These are phyloP conservation scores for Backusella psychrophila DNA, from an alignment of 192 early-diverging fungal genomes.

Conservation along the genomic window DNA sequence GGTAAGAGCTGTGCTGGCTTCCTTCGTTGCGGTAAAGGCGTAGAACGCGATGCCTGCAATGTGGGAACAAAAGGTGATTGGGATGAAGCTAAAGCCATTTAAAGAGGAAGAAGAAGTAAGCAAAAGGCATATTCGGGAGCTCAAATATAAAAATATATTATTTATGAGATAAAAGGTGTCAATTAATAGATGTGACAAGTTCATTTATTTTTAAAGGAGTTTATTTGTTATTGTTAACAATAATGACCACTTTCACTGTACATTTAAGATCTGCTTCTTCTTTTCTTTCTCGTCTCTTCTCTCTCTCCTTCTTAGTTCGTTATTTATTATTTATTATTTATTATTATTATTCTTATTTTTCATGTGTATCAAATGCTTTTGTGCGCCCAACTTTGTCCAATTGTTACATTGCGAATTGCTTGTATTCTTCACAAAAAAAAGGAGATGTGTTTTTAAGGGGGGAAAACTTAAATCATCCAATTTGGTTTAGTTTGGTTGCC, in stretches of 20 bases:
- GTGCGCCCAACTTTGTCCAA: background rate
- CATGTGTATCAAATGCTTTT: background rate
- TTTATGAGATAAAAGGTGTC: background rate
- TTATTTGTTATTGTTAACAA: too few species aligned
- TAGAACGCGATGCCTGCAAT: background rate
- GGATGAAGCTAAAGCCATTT: conserved; percentile 2
- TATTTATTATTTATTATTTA: background rate
- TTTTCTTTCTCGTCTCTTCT: background rate
- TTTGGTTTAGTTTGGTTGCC: background rate
- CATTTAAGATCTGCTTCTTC: background rate
- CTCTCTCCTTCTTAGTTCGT: too few species aligned
- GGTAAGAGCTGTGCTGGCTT: background rate
- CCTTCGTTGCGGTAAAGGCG: background rate
- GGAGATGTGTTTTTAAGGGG: too few species aligned
- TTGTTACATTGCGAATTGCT: background rate
- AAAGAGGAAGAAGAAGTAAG: background rate
- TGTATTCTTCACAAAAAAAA: background rate
- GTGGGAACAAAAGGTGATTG: background rate
- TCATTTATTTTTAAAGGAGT: background rate
- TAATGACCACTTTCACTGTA: too few species aligned
- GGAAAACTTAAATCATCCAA: background rate
- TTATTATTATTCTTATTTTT: background rate
- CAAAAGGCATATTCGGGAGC: background rate
- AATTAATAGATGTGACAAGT: too few species aligned
- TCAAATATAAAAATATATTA: background rate